Base-by-base conservation (phyloP, 768 basidiomycete genomes). In the Tephrocybe sp. region DNA sequence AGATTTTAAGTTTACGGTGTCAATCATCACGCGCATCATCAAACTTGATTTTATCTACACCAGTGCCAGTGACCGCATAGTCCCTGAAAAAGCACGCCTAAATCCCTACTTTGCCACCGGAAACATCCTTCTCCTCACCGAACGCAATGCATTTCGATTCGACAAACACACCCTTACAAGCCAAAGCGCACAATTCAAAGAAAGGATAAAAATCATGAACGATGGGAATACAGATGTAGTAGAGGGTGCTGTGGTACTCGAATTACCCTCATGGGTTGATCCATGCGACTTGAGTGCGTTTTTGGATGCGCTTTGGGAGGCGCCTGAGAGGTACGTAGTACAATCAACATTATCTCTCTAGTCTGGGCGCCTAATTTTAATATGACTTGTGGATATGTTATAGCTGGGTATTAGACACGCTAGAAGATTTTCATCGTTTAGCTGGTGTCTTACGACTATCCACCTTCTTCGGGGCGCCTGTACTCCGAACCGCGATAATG, bases 141-240 rank as follows among this genome's bases (percentile, higher is more conserved):
- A 50, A 22, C 19, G 42, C 12, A 25, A 19, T 2, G 59, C 43
- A 1, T 60, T 56, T 44, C 56, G 55, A 39, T 45, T 41, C 10
- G 30, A 54, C 15, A 52, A 46, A 19, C 50, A 34, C 42, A 34
- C 33, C 1, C 45, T 60, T 4, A 47, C 16, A 5, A n/a, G n/a
- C n/a, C n/a, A n/a, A n/a, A n/a, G n/a, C 42, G 12, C 43, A 50
- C 10, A 48, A 46, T 1, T 7, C n/a, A 1, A 21, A 1, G 21
- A 49, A 8, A 34, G 22, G 10, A 38, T 60, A 15, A 13, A 25
- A 2, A 31, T 40, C 3, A 53, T 60, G 50, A 53, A 47, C 18
- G 59, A 57, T 27, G 59, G 52, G 2, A 49, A 54, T 3, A 52
- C 51, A 1, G 59, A 57, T 18, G 24, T 60, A 2, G 30, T 57